Evolutionary conservation across 805 yeast genomes (phyloP).

Genomic region (Saccharomyces paradoxus): DNA sequence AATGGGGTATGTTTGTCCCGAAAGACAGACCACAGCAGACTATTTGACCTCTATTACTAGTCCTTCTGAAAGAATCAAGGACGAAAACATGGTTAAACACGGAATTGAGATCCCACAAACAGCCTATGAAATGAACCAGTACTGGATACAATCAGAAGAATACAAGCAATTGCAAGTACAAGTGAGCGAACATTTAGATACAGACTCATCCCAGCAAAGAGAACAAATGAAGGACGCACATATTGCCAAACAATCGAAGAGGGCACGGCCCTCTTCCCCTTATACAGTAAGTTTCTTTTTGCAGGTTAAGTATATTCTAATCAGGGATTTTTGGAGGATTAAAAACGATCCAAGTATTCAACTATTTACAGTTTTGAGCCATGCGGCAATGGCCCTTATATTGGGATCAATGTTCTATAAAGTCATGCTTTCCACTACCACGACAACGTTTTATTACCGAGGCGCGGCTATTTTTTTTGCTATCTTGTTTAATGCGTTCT

Average conservation of each 20-base stretch:
- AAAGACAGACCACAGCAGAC: constrained; percentile 51
- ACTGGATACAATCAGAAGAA: constrained; percentile 40
- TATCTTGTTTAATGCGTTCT: constrained; percentile 47
- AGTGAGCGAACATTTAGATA: constrained; percentile 31
- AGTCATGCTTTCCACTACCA: constrained; percentile 24
- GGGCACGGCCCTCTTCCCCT: constrained; percentile 35
- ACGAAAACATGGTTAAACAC: constrained; percentile 28
- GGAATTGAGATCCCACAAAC: constrained; percentile 46
- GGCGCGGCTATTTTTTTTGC: constrained; percentile 57
- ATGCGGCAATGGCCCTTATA: constrained; percentile 41
- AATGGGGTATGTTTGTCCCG: constrained; percentile 48
- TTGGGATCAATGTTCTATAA: constrained; percentile 47
- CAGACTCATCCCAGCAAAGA: constrained; percentile 1
- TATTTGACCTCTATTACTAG: constrained; percentile 46
- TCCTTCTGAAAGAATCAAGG: constrained; percentile 44
- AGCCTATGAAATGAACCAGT: constrained; percentile 39
- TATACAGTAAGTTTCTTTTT: constrained; percentile 39
- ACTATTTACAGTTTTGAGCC: constrained; percentile 32
- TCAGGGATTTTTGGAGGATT: constrained; percentile 38
- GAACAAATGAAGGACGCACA: constrained; percentile 28
- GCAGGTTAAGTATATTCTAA: constrained; percentile 39
- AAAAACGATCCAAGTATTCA: constrained; percentile 39
- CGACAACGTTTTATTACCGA: constrained; percentile 41
- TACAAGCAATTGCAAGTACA: constrained; percentile 31
- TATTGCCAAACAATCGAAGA: constrained; percentile 39